Percentiles rank a stretch among this genome's conserved stretches.
These are phyloP conservation scores for Phyllosticta citriasiana DNA, from an alignment of 2,329 filamentous ascomycete genomes.

Conservation along the genomic window DNA sequence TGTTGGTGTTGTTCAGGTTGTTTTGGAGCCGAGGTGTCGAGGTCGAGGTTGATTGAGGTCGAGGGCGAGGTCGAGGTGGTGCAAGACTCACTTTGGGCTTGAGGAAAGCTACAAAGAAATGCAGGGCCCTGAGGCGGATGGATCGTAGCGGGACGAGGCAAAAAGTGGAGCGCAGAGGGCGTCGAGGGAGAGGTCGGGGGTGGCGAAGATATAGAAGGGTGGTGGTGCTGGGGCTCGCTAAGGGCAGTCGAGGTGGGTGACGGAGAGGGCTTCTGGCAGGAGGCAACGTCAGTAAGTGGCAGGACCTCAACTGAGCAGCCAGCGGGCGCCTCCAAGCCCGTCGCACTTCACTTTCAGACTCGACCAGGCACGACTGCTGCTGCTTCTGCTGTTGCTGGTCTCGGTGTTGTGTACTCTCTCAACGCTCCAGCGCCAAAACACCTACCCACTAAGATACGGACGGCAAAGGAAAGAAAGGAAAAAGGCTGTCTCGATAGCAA, in stretches of 20 bases:
- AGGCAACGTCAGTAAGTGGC: conserved; percentile 11
- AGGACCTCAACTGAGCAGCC: neutral
- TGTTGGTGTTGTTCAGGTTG: neutral
- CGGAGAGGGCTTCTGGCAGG: conserved; percentile 8
- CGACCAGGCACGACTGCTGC: neutral
- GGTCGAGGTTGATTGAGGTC: neutral
- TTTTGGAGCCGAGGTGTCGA: neutral
- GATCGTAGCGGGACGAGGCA: conserved; percentile 24
- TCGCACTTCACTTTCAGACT: neutral
- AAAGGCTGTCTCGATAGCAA: conserved; percentile 11
- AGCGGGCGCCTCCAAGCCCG: conserved; percentile 3
- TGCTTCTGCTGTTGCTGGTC: neutral
- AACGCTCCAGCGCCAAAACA: too few species aligned
- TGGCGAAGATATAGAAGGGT: conserved; percentile 14
- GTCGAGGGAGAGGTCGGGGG: conserved; percentile 15
- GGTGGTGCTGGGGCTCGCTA: conserved; percentile 12
- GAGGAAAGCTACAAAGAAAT: conserved; percentile 36
- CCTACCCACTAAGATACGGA: conserved; percentile 1
- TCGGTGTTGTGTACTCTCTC: neutral
- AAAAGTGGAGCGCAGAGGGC: conserved; percentile 25
- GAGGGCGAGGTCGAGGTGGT: neutral
- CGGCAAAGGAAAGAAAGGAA: neutral
- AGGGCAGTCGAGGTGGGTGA: conserved; percentile 6
- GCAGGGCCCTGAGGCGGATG: conserved; percentile 30
- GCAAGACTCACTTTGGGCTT: conserved; percentile 19